Evolutionary conservation across 2,329 filamentous ascomycete species (phyloP).

Genomic region (Penicillium sp.): DNA sequence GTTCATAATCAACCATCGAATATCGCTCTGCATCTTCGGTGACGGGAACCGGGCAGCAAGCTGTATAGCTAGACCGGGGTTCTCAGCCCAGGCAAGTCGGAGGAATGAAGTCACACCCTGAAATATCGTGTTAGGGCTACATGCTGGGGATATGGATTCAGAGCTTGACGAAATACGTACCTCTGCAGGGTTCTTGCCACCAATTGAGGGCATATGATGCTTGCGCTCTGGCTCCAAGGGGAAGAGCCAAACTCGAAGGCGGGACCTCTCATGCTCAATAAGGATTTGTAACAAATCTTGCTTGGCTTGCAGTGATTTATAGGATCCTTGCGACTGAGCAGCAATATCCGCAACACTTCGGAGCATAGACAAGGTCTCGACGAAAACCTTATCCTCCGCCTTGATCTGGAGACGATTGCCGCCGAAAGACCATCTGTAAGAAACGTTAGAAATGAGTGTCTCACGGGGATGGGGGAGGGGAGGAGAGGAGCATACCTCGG

Average conservation of each 20-base stretch:
- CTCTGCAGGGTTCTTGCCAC: constrained; percentile 46
- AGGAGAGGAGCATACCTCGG: constrained; percentile 64
- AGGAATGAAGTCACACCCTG: constrained; percentile 68
- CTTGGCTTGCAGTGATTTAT: constrained; percentile 73
- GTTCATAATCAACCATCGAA: constrained; percentile 78
- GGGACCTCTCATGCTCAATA: constrained; percentile 80
- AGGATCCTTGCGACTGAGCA: constrained; percentile 51
- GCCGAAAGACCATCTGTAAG: constrained; percentile 83
- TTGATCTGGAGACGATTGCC: constrained; percentile 92
- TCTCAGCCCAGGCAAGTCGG: constrained; percentile 83
- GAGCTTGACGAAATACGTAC: constrained; percentile 26
- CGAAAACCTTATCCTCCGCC: constrained; percentile 82
- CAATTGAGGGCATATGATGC: constrained; percentile 52
- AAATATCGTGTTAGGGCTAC: background rate
- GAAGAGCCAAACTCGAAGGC: constrained; percentile 86
- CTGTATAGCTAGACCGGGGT: constrained; percentile 84
- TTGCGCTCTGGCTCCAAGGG: constrained; percentile 71
- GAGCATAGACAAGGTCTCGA: constrained; percentile 72
- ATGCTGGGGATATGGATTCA: background rate
- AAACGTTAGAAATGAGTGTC: constrained; percentile 16
- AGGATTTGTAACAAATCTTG: constrained; percentile 81
- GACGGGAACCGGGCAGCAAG: constrained; percentile 79
- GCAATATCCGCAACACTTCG: constrained; percentile 67
- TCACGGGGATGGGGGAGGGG: background rate
- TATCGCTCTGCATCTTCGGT: constrained; percentile 70